phyloP scores from a whole-genome alignment of 139 green algal genomes.

The Ostreobium quekettii region DNA sequence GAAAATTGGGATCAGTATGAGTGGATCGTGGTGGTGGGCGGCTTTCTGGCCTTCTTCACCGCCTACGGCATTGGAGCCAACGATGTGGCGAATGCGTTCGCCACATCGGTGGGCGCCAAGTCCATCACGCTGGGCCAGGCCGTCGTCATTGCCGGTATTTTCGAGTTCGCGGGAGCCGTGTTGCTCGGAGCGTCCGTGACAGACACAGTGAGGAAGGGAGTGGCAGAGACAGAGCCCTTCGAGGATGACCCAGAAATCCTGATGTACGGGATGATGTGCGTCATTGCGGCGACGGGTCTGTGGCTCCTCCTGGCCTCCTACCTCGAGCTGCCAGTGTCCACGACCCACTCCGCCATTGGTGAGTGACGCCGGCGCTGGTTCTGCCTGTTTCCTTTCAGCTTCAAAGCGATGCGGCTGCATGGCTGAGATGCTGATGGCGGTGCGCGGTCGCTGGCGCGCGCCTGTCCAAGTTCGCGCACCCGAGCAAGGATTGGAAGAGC shows the following conservation, averaged over 20 bases:
- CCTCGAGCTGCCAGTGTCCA: conserved; percentile 37
- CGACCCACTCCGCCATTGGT: conserved; percentile 19
- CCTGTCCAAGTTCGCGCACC: no score
- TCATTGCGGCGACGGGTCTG: conserved; percentile 36
- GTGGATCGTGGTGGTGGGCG: conserved; percentile 20
- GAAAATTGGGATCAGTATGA: conserved; percentile 22
- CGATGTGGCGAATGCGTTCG: conserved; percentile 38
- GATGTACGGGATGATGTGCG: conserved; percentile 60
- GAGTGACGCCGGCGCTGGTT: no score
- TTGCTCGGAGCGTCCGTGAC: conserved; percentile 44
- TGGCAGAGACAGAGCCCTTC: conserved; percentile 33
- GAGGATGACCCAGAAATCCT: conserved; percentile 34
- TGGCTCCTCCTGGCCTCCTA: conserved; percentile 47
- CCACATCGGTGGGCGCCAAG: conserved; percentile 28
- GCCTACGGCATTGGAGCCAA: conserved; percentile 32
- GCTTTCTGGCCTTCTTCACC: conserved; percentile 22
- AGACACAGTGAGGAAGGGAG: conserved; percentile 33
- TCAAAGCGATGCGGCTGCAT: no score
- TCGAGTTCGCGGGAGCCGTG: conserved; percentile 35
- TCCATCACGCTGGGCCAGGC: conserved; percentile 31
- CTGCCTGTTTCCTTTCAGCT: no score
- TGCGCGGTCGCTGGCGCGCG: no score
- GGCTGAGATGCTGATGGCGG: no score
- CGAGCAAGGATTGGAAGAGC: no score
- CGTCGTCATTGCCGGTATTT: conserved; percentile 30